Percentiles rank a stretch among this genome's conserved stretches.
Conservation (phyloP, 495 filamentous ascomycete genomes). For the Bathelium albidoporum region DNA sequence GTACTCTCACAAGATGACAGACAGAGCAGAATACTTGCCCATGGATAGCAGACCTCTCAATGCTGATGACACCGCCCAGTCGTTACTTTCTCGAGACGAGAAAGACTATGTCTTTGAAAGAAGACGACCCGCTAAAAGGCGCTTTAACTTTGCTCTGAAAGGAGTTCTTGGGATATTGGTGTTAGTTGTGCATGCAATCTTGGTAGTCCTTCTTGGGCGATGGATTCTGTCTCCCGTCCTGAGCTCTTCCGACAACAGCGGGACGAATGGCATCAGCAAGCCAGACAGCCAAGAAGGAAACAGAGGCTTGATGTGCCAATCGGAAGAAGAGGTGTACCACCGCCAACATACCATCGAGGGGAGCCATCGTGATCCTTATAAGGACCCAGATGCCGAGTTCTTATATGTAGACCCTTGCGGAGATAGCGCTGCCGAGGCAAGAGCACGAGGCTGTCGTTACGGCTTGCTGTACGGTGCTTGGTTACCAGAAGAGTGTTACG, state of each 20-base stretch:
- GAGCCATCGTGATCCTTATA: neutral
- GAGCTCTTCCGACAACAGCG: neutral
- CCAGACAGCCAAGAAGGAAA: neutral
- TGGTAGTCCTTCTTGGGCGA: neutral
- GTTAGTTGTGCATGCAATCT: neutral
- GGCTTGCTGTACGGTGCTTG: constrained; percentile 1
- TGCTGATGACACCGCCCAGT: constrained; percentile 1
- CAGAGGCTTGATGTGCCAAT: neutral
- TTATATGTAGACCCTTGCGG: neutral
- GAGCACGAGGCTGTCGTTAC: constrained; percentile 1
- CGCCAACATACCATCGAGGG: neutral
- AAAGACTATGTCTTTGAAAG: neutral
- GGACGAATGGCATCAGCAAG: neutral
- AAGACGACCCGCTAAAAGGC: neutral
- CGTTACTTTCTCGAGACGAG: neutral
- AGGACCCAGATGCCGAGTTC: neutral
- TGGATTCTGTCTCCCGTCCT: neutral
- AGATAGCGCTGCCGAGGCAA: neutral
- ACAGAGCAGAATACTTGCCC: constrained; percentile 2
- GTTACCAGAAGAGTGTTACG: neutral
- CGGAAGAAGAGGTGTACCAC: neutral
- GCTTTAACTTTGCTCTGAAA: neutral
- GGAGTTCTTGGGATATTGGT: neutral
- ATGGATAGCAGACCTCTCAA: neutral
- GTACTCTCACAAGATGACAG: neutral